Evolutionary conservation across 805 yeast species (phyloP), one percentile per base, ranked within the genome.

Genomic region (Kodamaea sagamina): DNA sequence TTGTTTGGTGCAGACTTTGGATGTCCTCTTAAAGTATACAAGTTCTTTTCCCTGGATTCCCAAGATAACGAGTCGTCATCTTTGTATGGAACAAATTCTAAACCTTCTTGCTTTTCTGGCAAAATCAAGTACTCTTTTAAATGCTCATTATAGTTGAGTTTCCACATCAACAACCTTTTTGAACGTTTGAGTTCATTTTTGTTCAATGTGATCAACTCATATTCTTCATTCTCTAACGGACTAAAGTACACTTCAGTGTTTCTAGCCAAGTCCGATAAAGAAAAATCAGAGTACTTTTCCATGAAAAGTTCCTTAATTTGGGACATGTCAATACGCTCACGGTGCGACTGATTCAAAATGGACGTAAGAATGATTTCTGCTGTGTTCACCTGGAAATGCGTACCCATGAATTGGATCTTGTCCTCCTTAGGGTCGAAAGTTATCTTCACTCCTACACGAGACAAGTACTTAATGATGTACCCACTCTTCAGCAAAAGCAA

Each of bases 371-470:
- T 61, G 24, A 77, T 67, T 42, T 64, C 61, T 15, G 78, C 75
- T 62, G 72, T 75, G 18, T 63, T 60, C 27, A 69, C 60, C 27
- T 76, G 77, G 15, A 56, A 48, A 4, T 57, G 61, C 0, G 77
- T 67, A 6, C 78, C 75, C n/a, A 58, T 47, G 11, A 77, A 59
- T 7, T 60, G 47, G 13, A 77, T 59, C 25, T 58, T 62, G 4
- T 54, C 57, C 17, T 49, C 43, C n/a, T 47, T 34, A 1, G 69
- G 53, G 29, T 61, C 63, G 27, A 75, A 63, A 4, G 59, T 48
- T 26, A 76, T 58, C 36, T 59, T 52, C 3, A 71, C 68, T 1
- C 79, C 80, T 1, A 67, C 60, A 38, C 70, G 54, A 15, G 71
- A 60, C 54, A 77, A 58, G 39, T 66, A 62, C 32, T 71, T 63